phyloP scores from a whole-genome alignment of 768 basidiomycete genomes.

The Dioszegia hungarica region DNA sequence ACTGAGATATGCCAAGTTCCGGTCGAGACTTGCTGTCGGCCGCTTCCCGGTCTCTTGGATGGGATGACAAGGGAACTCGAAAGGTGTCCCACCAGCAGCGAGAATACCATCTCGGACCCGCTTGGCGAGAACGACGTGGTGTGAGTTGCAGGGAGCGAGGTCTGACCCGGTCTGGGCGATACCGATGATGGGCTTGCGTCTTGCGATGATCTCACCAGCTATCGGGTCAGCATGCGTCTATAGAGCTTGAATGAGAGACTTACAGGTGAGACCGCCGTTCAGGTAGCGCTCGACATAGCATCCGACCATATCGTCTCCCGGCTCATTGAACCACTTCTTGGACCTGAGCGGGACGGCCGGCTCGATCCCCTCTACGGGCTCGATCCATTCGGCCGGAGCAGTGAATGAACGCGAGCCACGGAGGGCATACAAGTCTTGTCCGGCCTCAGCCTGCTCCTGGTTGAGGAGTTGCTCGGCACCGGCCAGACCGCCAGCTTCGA shows the following conservation, averaged over 20 bases:
- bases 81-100: constrained; percentile 46
- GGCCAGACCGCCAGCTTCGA: constrained; percentile 1
- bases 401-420: constrained; percentile 26
- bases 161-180: constrained; percentile 47
- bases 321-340: constrained; percentile 42
- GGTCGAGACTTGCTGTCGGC: constrained; percentile 44
- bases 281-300: constrained; percentile 40
- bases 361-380: constrained; percentile 32
- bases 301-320: constrained; percentile 38
- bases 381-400: constrained; percentile 22
- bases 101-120: constrained; percentile 47
- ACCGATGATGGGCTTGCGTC: constrained; percentile 40
- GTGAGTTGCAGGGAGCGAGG: constrained; percentile 45
- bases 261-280: constrained; percentile 31
- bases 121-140: constrained; percentile 46
- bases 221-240: neutral
- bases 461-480: constrained; percentile 9
- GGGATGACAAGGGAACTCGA: constrained; percentile 49
- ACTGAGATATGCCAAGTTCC: constrained; percentile 44
- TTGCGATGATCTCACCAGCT: constrained; percentile 17
- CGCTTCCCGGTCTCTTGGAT: constrained; percentile 48
- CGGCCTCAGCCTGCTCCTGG: neutral
- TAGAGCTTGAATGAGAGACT: neutral
- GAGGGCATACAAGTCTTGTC: neutral
- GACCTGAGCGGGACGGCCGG: constrained; percentile 36